Conservation (phyloP, 2,329 filamentous ascomycete species). For the Pseudofabraea citricarpa region DNA sequence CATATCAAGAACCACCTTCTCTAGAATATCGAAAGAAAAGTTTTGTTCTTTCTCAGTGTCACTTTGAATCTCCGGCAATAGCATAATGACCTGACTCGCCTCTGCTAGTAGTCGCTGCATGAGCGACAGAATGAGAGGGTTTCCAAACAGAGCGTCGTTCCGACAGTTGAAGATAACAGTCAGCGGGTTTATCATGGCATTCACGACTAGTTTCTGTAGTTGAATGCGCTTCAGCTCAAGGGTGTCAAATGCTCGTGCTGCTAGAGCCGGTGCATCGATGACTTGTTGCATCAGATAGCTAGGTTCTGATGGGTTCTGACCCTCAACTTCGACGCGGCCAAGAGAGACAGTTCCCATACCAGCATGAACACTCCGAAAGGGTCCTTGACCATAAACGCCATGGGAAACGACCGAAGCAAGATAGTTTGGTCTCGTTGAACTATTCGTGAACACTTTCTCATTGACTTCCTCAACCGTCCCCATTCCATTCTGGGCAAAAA, state of each 20-base stretch:
- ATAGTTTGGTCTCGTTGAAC: conserved; percentile 60
- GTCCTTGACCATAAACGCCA: conserved; percentile 45
- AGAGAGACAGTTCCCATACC: conserved; percentile 43
- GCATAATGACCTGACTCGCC: conserved; percentile 65
- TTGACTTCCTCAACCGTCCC: conserved; percentile 57
- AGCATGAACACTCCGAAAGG: conserved; percentile 48
- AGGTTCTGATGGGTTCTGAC: not conserved
- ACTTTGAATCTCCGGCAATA: conserved; percentile 36
- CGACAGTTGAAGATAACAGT: conserved; percentile 71
- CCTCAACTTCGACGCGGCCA: conserved; percentile 37
- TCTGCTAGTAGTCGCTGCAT: conserved; percentile 71
- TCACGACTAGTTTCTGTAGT: conserved; percentile 81
- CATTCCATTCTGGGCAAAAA: conserved; percentile 86
- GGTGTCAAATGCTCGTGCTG: conserved; percentile 33
- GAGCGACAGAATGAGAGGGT: conserved; percentile 48
- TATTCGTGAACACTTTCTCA: conserved; percentile 55
- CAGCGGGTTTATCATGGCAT: conserved; percentile 79
- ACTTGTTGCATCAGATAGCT: conserved; percentile 35
- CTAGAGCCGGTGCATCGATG: conserved; percentile 37
- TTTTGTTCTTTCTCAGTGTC: conserved; percentile 24
- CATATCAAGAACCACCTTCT: conserved; percentile 40
- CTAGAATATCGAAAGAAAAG: conserved; percentile 28
- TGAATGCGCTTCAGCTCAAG: conserved; percentile 55
- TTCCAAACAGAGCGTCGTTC: conserved; percentile 72
- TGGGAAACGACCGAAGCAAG: conserved; percentile 61